Evolutionary conservation across 2,329 filamentous ascomycete genomes (phyloP), one percentile per base, ranked within the genome.

Genomic region (Colletotrichum falcatum): DNA sequence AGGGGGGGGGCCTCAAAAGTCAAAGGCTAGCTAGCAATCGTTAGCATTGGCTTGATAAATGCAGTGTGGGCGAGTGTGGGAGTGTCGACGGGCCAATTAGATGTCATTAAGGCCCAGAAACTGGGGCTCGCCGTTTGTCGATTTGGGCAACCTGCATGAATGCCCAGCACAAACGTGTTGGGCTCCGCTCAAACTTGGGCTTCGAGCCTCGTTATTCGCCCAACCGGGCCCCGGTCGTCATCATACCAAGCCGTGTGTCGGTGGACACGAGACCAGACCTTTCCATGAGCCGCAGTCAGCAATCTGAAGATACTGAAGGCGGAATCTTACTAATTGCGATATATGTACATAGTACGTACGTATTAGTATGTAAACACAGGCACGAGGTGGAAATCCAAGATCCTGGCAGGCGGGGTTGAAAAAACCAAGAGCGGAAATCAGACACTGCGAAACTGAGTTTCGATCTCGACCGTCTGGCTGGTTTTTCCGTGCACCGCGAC

Each of bases 1-100:
- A 65, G 54, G 71, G 70, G 70, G 71, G 70, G 70, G 70, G 70
- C 70, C 70, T 72, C 71, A 73, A 72, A 71, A 71, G 30, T 7
- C 11, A 53, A 28, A 60, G 54, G 39, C 67, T 42, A 70, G 39
- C 67, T 42, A 70, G 23, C 35, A 53, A 12, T 37, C 20, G 42
- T 30, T 55, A 33, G 37, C 63, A 61, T 66, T 72, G 61, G 65
- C 39, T 28, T 30, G 30, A 65, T 58, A 65, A 65, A 65, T n/a
- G 60, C 54, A 65, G 39, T 56, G 35, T 62, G 68, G 44, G 61
- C 33, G 64, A 26, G 39, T 33, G 26, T 39, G 28, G 46, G 59
- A 48, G 61, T 16, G 44, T 49, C 8, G 63, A 46, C 20, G n/a
- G 37, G n/a, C 71, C 68, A 72, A 71, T 72, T 18, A 30, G 2